phyloP scores from a whole-genome alignment of 2,329 filamentous ascomycete species.

The Cladophialophora bantiana region DNA sequence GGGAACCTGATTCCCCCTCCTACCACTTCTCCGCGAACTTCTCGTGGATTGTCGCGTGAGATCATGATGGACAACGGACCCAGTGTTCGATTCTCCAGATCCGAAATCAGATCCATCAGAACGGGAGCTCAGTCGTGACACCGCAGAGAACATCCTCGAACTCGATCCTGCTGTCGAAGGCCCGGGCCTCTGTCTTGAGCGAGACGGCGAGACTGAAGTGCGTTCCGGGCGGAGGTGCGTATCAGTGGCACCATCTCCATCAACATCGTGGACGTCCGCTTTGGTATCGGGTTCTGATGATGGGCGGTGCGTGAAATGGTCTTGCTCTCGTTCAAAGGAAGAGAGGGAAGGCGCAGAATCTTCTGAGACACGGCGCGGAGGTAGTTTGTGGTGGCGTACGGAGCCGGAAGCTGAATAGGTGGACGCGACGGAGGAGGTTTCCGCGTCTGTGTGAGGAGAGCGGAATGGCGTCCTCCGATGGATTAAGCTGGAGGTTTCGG shows the following conservation, averaged over 20 bases:
- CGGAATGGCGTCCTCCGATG: background rate
- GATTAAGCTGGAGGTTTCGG: constrained; percentile 26
- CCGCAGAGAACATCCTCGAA: constrained; percentile 30
- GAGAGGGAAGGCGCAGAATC: constrained; percentile 36
- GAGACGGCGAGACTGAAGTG: constrained; percentile 13
- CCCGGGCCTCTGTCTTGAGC: constrained; percentile 18
- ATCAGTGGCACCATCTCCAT: constrained; percentile 21
- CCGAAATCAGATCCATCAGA: constrained; percentile 3
- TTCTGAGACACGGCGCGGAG: constrained; percentile 34
- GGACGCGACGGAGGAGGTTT: constrained; percentile 25
- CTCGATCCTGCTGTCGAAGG: constrained; percentile 16
- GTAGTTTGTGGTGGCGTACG: constrained; percentile 29
- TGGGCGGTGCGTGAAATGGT: constrained; percentile 3
- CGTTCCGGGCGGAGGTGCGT: constrained; percentile 23
- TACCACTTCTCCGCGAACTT: background rate
- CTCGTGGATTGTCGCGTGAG: background rate
- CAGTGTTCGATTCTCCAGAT: constrained; percentile 11
- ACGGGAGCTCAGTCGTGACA: constrained; percentile 24
- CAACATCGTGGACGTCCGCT: background rate
- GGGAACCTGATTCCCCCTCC: constrained; percentile 10
- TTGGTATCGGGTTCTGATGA: constrained; percentile 18
- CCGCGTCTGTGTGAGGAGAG: constrained; percentile 10
- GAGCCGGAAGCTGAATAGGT: constrained; percentile 32
- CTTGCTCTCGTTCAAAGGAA: constrained; percentile 23
- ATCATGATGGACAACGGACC: constrained; percentile 12